phyloP scores from a whole-genome alignment of 805 yeast genomes.

The Saccharomycopsis olivae region DNA sequence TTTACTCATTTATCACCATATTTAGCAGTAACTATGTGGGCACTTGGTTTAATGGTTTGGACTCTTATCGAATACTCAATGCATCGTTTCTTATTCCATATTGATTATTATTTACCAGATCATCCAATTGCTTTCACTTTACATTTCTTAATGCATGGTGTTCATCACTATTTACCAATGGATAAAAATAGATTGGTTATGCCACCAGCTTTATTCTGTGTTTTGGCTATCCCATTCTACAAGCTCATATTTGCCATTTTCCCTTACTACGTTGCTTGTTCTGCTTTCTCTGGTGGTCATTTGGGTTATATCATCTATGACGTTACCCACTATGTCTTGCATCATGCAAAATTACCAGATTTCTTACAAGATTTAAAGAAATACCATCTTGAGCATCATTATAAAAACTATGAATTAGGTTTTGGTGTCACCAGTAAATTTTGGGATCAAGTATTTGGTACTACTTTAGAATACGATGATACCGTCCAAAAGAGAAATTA shows the following conservation, averaged over 20 bases:
- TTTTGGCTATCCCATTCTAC: conserved; percentile 72
- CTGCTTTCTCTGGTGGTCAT: conserved; percentile 93
- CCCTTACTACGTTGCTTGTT: conserved; percentile 78
- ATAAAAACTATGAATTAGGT: conserved; percentile 92
- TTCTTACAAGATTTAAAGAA: conserved; percentile 73
- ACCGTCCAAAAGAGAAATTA: conserved; percentile 4
- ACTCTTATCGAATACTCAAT: conserved; percentile 78
- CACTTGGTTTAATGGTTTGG: conserved; percentile 84
- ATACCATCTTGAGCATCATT: conserved; percentile 94
- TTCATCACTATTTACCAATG: conserved; percentile 97
- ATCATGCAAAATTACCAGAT: conserved; percentile 74
- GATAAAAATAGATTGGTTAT: conserved; percentile 85
- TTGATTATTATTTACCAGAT: conserved; percentile 81
- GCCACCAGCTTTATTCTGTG: conserved; percentile 83
- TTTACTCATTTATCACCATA: conserved; percentile 34
- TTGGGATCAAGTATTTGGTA: conserved; percentile 90
- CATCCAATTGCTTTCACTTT: conserved; percentile 61
- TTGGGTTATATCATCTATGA: conserved; percentile 91
- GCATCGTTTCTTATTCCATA: conserved; percentile 89
- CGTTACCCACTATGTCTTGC: conserved; percentile 87
- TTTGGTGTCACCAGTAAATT: conserved; percentile 91
- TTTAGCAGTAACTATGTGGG: conserved; percentile 48
- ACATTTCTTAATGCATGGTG: conserved; percentile 90
- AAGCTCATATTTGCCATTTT: conserved; percentile 62
- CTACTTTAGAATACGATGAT: conserved; percentile 35